Evolutionary conservation across 208 protist species (phyloP), one percentile per base, ranked within the genome.

Genomic region (Novymonas esmeraldas): DNA sequence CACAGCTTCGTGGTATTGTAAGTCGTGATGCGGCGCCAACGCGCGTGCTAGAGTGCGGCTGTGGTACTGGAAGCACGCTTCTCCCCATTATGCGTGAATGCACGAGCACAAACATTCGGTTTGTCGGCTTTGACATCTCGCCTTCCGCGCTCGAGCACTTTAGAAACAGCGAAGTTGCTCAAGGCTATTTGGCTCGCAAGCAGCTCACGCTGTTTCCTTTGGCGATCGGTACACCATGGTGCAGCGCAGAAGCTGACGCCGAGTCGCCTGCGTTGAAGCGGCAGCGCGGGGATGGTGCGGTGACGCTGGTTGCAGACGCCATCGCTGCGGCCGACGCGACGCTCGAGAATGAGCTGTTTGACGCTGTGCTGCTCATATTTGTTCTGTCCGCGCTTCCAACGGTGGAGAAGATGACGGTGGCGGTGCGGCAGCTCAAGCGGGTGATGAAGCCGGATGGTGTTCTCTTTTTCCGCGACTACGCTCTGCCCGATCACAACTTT

Each of bases 381-480:
- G 90, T 96, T 16, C 73, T 96, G 26, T 91, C 79, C 34, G 89
- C 90, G 0, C 39, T 96, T 0, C 84, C 83, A 5, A 70, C 71
- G 11, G 54, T 88, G 0, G 49, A 80, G n/a, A 63, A 63, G 13
- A 96, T 96, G 90, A 2, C 85, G 0, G 54, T 64, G 16, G 77
- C 83, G 2, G 22, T 96, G 22, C 65, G 63, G 22, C 54, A 87
- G 31, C 57, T 94, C 38, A 58, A 29, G 28, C 38, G 38, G 4
- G 59, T 84, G 20, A 26, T 96, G 46, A 82, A 80, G 33, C 75
- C 70, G 10, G 73, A 67, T 24, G 84, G 86, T 31, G 24, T 89
- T 13, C 54, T 94, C 4, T 41, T 89, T 18, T 91, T 96, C 62
- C 60, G 90, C 20, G 90, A 96, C 31, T 94, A 94, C 54, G 88